These are phyloP conservation scores for Dryadomyces sulphureus DNA, from an alignment of 2,329 filamentous ascomycete species.

Conservation along the genomic window DNA sequence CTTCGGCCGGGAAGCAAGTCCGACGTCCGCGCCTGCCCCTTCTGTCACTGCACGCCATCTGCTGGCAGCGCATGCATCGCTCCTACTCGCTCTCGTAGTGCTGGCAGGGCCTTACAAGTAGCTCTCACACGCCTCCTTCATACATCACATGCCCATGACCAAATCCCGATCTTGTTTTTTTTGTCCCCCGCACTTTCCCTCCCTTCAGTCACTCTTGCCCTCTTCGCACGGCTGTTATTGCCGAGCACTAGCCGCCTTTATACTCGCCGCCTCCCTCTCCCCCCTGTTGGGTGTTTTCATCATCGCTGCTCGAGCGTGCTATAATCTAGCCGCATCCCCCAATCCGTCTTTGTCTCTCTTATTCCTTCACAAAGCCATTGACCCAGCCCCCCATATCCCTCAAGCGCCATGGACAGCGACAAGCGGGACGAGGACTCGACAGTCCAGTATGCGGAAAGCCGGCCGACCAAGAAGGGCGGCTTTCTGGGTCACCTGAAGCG, in stretches of 20 bases:
- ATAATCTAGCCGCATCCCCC: background rate
- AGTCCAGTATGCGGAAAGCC: conserved; percentile 3
- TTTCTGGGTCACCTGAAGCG: conserved; percentile 27
- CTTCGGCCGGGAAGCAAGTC: no score
- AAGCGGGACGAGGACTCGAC: background rate
- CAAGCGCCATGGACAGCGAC: background rate
- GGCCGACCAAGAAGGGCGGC: background rate
- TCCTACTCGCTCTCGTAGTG: no score
- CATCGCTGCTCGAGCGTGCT: background rate
- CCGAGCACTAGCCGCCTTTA: no score
- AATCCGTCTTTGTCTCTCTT: background rate
- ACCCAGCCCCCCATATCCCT: background rate
- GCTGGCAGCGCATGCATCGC: no score
- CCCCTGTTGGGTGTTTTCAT: background rate
- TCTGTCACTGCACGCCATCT: no score
- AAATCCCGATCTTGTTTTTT: background rate
- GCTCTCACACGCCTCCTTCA: no score
- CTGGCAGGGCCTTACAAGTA: no score
- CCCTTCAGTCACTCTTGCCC: background rate
- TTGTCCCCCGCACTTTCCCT: background rate
- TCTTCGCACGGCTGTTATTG: background rate
- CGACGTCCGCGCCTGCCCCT: no score
- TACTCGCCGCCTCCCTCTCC: background rate
- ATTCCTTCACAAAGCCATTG: background rate
- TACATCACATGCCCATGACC: background rate